These are phyloP conservation scores for Venturia oleaginea DNA, from an alignment of 2,329 filamentous ascomycete genomes.

Conservation along the genomic window DNA sequence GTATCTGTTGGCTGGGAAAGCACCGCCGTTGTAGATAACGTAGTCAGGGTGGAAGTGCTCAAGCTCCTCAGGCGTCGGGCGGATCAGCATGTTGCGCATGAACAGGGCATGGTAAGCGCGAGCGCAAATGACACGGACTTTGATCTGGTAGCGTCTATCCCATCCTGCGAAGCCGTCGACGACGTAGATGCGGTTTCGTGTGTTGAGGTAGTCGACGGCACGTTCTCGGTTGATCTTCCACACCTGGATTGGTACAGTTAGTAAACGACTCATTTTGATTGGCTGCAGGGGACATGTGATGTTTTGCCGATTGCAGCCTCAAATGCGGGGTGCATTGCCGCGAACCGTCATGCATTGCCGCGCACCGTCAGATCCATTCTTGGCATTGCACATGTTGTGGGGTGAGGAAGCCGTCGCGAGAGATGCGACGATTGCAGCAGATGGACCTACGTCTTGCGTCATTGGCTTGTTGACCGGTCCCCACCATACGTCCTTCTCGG, in stretches of 20 bases:
- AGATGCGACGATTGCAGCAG: not conserved
- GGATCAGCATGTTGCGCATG: conserved; percentile 99
- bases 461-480: conserved; percentile 99
- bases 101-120: conserved; percentile 99
- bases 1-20: conserved; percentile 96
- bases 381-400: not conserved
- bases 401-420: not conserved
- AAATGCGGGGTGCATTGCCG: conserved; percentile 13
- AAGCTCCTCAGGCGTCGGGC: conserved; percentile 80
- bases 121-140: conserved; percentile 94
- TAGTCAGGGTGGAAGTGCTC: conserved; percentile 98
- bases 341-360: no score
- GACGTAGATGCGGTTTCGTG: conserved; percentile 96
- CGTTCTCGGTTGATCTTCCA: conserved; percentile 99
- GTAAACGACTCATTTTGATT: conserved; percentile 20
- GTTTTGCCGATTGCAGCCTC: conserved; percentile 4
- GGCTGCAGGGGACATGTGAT: not conserved
- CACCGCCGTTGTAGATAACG: conserved; percentile 98
- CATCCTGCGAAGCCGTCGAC: conserved; percentile 95
- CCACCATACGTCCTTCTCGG: conserved; percentile 95
- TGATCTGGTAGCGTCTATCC: conserved; percentile 97
- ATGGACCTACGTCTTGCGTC: conserved; percentile 74
- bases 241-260: conserved; percentile 50
- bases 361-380: no score
- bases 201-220: conserved; percentile 98